A percentile compares a stretch with the other conserved stretches of the same genome.
phyloP scores from a whole-genome alignment of 2,329 filamentous ascomycete species.

The Verticillium alfalfae region DNA sequence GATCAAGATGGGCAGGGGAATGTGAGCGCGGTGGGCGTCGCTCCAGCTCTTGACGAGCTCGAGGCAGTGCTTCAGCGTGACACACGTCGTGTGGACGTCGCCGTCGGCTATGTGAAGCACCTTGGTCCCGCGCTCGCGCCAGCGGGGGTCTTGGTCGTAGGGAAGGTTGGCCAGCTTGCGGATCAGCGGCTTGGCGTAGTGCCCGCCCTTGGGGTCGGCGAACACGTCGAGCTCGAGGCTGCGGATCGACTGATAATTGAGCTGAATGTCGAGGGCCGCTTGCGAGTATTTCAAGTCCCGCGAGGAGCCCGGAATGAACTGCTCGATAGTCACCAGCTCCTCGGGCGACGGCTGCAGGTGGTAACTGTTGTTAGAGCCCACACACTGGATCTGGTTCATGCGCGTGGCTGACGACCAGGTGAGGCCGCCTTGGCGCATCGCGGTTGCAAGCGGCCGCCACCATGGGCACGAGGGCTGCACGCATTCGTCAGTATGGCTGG shows the following conservation, averaged over 20 bases:
- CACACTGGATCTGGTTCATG: constrained; percentile 45
- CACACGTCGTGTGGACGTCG: constrained; percentile 38
- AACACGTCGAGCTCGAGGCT: constrained; percentile 43
- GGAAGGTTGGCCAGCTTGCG: constrained; percentile 31
- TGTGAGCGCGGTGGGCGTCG: constrained; percentile 31
- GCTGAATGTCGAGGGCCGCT: constrained; percentile 34
- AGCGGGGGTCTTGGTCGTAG: constrained; percentile 28
- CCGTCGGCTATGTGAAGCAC: constrained; percentile 45
- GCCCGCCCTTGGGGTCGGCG: constrained; percentile 39
- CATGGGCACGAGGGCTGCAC: constrained; percentile 6
- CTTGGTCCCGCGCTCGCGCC: constrained; percentile 37
- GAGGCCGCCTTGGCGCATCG: constrained; percentile 20
- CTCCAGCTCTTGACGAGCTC: constrained; percentile 36
- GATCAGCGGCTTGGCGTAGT: constrained; percentile 38
- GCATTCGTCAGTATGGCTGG: not conserved
- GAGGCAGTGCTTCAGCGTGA: constrained; percentile 39
- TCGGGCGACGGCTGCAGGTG: constrained; percentile 36
- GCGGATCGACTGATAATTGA: constrained; percentile 37
- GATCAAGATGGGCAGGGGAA: constrained; percentile 42
- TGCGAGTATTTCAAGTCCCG: constrained; percentile 43
- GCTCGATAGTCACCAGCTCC: constrained; percentile 33
- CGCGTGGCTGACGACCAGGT: constrained; percentile 28
- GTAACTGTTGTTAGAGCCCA: constrained; percentile 47
- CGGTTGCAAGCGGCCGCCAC: constrained; percentile 5
- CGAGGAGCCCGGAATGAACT: constrained; percentile 21